Evolutionary conservation across 2,329 filamentous ascomycete genomes (phyloP).

Genomic region (Sphaceloma murrayae): DNA sequence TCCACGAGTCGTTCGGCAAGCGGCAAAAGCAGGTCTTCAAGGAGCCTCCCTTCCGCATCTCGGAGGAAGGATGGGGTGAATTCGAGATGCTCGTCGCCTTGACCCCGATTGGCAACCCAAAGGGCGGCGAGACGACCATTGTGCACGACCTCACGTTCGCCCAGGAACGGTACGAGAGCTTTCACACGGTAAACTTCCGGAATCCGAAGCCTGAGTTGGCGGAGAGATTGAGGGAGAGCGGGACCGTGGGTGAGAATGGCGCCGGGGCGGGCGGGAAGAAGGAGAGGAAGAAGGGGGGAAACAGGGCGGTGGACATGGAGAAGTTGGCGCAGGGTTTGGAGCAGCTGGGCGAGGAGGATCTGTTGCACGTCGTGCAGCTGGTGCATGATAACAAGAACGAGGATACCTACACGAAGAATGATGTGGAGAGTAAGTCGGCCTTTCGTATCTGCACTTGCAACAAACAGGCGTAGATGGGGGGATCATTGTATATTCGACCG

Average conservation of each 20-base stretch:
- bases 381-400: conserved; percentile 94
- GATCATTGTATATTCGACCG: too few relatives aligned
- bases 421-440: conserved; percentile 75
- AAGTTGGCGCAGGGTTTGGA: conserved; percentile 88
- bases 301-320: conserved; percentile 68
- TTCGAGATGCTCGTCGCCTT: conserved; percentile 89
- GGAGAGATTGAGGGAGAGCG: conserved; percentile 69
- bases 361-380: conserved; percentile 92
- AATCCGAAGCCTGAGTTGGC: conserved; percentile 86
- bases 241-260: conserved; percentile 58
- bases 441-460: too few relatives aligned
- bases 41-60: conserved; percentile 76
- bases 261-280: conserved; percentile 56
- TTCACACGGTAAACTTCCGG: conserved; percentile 75
- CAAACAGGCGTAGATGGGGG: too few relatives aligned
- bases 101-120: conserved; percentile 60
- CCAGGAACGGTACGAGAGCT: conserved; percentile 68
- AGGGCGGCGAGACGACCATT: conserved; percentile 70
- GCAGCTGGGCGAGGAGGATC: conserved; percentile 82
- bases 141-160: conserved; percentile 89
- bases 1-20: conserved; percentile 89
- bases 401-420: conserved; percentile 94
- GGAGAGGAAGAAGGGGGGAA: conserved; percentile 51
- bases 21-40: conserved; percentile 70
- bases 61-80: conserved; percentile 96